These are phyloP conservation scores for Phalaenopsis aphrodite DNA, from an alignment of 106 monocot species.

Conservation along the genomic window DNA sequence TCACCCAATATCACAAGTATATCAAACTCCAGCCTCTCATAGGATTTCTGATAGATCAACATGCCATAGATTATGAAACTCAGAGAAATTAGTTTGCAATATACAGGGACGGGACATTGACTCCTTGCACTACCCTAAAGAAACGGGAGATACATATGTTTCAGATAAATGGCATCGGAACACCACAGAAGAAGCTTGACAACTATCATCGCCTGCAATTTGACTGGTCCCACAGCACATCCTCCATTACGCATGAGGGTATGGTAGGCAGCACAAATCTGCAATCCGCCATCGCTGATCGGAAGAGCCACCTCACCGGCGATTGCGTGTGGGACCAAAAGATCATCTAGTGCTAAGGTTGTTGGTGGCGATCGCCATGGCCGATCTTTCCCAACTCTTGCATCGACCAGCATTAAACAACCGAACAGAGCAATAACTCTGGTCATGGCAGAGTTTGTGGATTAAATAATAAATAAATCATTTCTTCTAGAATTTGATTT, in stretches of 20 bases:
- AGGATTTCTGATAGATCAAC: conserved; percentile 41
- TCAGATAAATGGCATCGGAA: conserved; percentile 13
- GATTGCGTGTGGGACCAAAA: background rate
- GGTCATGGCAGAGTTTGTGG: too few species aligned
- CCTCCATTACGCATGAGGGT: conserved; percentile 22
- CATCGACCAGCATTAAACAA: background rate
- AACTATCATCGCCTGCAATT: conserved; percentile 50
- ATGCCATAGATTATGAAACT: background rate
- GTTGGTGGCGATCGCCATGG: background rate
- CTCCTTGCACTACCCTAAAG: conserved; percentile 22
- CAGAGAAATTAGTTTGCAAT: background rate
- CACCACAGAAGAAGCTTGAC: conserved; percentile 41
- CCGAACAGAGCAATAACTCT: background rate
- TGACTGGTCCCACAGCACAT: conserved; percentile 1
- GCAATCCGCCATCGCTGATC: conserved; percentile 12
- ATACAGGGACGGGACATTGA: background rate
- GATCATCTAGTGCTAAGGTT: background rate
- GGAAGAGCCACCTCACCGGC: background rate
- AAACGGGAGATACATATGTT: conserved; percentile 25
- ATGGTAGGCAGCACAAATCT: conserved; percentile 17
- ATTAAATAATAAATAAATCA: too few species aligned
- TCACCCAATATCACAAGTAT: conserved; percentile 67
- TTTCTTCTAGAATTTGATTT: too few species aligned
- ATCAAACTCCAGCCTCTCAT: conserved; percentile 45
- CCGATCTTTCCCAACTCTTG: background rate